Evolutionary conservation across 257 asterid genomes (phyloP), one percentile per base, ranked within the genome.

Genomic region (Lycium barbarum): DNA sequence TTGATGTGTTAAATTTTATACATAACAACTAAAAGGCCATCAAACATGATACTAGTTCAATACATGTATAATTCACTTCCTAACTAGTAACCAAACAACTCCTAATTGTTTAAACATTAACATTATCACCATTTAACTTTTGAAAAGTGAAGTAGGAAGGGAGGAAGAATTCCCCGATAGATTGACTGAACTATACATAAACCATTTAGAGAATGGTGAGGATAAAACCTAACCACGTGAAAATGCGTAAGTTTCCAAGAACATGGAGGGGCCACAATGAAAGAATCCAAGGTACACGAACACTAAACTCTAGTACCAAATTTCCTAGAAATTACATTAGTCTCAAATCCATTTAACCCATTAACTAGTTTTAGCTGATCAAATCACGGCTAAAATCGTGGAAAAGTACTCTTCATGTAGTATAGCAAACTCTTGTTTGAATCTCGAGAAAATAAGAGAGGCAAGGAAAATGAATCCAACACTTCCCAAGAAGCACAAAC

Each of bases 321-420:
- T 22, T 65, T 65, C 7, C 12, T 35, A 67, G 22, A 35, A 67
- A 7, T 68, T 59, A 11, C 4, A 81, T 49, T 40, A 18, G n/a
- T n/a, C n/a, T 83, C 81, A 73, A 61, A 87, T 83, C 83, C 84
- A 36, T 20, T 47, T 55, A 45, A 11, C 15, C 20, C 22, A 17
- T 38, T 62, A 83, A 87, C 33, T 17, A 83, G 63, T 72, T 71
- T 74, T 86, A 83, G 86, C 20, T 54, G 83, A 91, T 33, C 79
- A 79, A 87, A 91, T 90, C 86, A 81, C 80, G 90, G 86, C 90
- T 79, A 80, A 54, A 83, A 91, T 90, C 86, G 83, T 87, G 89
- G 71, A 80, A 36, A 68, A 54, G 14, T 45, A 51, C 55, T 7
- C 26, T 58, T 58, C 65, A 18, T n/a, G 45, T 40, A 40, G 45